These are phyloP conservation scores for Gossypium schwendimanii DNA, from an alignment of 441 rosid genomes.

Conservation along the genomic window DNA sequence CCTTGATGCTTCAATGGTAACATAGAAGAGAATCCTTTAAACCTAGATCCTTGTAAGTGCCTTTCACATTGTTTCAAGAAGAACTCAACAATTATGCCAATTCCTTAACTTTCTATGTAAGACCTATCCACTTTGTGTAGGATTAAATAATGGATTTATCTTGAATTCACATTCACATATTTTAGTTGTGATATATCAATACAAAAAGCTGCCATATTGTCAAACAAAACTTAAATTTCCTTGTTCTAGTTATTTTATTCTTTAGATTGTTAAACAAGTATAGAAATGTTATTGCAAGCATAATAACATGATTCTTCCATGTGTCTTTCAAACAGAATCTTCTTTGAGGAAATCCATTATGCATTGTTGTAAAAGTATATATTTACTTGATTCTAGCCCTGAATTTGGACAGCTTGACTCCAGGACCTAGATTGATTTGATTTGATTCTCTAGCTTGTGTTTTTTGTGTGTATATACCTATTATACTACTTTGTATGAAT, in stretches of 20 bases:
- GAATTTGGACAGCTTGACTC: no score
- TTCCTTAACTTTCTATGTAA: background rate
- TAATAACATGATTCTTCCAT: background rate
- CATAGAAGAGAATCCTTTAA: background rate
- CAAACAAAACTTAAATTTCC: conserved; percentile 1
- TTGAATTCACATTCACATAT: background rate
- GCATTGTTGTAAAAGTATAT: background rate
- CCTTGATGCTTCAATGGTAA: background rate
- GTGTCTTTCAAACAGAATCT: background rate
- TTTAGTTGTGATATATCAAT: background rate
- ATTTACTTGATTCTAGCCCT: background rate
- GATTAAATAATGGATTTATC: background rate
- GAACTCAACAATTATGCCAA: background rate
- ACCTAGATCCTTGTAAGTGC: background rate
- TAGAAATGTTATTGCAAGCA: background rate
- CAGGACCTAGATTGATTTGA: background rate
- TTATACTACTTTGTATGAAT: background rate
- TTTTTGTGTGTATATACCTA: background rate
- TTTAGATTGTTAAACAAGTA: background rate
- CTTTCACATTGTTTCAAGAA: background rate
- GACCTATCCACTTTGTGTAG: background rate
- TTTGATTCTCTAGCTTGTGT: background rate
- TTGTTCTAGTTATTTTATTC: background rate
- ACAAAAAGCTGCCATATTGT: background rate
- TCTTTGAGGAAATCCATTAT: conserved; percentile 3